These are phyloP conservation scores for Moesziomyces sp. DNA, from an alignment of 1,284 basidiomycete species.

Conservation along the genomic window DNA sequence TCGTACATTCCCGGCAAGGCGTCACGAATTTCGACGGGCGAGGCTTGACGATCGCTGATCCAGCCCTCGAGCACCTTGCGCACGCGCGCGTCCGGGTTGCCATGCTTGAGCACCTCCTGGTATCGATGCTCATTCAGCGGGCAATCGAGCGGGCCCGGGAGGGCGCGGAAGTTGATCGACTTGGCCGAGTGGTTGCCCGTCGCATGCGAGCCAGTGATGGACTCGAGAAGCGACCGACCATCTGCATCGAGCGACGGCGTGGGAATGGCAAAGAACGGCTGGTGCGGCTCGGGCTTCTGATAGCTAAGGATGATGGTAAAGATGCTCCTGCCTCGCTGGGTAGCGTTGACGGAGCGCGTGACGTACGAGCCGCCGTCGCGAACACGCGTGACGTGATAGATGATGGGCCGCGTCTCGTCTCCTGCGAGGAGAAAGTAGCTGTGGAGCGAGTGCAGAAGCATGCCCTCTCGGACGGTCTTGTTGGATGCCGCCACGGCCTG, in stretches of 20 bases:
- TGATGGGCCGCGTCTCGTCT: constrained; percentile 52
- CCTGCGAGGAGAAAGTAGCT: constrained; percentile 64
- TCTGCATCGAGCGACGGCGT: constrained; percentile 43
- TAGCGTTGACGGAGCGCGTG: constrained; percentile 60
- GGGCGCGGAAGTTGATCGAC: constrained; percentile 30
- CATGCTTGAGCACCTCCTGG: constrained; percentile 34
- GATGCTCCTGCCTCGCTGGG: constrained; percentile 53
- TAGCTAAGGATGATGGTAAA: constrained; percentile 63
- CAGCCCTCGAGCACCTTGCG: constrained; percentile 45
- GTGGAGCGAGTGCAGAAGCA: constrained; percentile 56
- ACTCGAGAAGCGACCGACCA: constrained; percentile 18
- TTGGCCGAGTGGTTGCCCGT: constrained; percentile 38
- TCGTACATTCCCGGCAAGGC: constrained; percentile 64
- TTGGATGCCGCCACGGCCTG: constrained; percentile 58
- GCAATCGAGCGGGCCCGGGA: constrained; percentile 44
- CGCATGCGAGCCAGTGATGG: constrained; percentile 40
- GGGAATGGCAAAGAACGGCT: constrained; percentile 59
- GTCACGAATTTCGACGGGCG: constrained; percentile 62
- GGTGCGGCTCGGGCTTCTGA: constrained; percentile 58
- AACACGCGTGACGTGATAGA: constrained; percentile 59
- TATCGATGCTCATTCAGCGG: constrained; percentile 56
- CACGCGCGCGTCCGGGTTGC: constrained; percentile 23
- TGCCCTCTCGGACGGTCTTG: constrained; percentile 52
- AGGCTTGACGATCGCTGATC: constrained; percentile 51
- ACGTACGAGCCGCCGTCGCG: constrained; percentile 65